Base-by-base conservation (phyloP, 2,329 filamentous ascomycete species). In the Fusarium graminum region DNA sequence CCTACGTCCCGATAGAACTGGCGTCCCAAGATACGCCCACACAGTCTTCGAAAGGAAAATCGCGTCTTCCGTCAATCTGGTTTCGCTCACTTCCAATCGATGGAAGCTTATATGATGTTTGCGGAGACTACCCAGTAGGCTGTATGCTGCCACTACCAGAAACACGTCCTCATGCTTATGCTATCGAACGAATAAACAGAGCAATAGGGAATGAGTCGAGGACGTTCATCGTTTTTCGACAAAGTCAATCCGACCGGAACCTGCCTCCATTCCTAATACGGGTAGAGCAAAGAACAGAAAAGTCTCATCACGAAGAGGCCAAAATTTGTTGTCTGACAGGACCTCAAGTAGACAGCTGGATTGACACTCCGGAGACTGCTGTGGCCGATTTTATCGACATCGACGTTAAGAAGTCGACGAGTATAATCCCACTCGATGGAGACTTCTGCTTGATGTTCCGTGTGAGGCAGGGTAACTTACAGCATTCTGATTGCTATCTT, bases 71-170 rank as follows among this genome's bases (percentile, higher is more conserved):
- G 34, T 9, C 10, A 0, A n/a, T 47, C 2, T 43, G 25, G 7
- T 43, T 61, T 4, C 42, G 59, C 7, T 62, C 59, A n/a, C 26
- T 61, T 1, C 59, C 59, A 10, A 28, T 56, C 2, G 16, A 34
- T 5, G 4, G 39, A 11, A 6, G 9, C 4, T 17, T 39, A 13
- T 61, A 62, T 7, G 16, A 0, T 2, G 14, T 62, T 4, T 13
- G 5, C 0, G 3, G 2, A 4, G 16, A 47, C 3, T 36, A 19
- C 29, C 25, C 36, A 11, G 10, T 25, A 4, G 14, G 25, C 1
- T 14, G 2, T 4, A 7, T 39, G 12, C 8, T 32, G 8, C 10
- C 26, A 2, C 7, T 47, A 0, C 12, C 26, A 2, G 36, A 62
- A 1, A 17, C 32, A 2, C 6, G 10, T 4, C 5, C 16, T 6